A percentile compares a stretch with the other conserved stretches of the same genome.
These are phyloP conservation scores for Rubus parviflorus DNA, from an alignment of 306 rosid species.

Conservation along the genomic window DNA sequence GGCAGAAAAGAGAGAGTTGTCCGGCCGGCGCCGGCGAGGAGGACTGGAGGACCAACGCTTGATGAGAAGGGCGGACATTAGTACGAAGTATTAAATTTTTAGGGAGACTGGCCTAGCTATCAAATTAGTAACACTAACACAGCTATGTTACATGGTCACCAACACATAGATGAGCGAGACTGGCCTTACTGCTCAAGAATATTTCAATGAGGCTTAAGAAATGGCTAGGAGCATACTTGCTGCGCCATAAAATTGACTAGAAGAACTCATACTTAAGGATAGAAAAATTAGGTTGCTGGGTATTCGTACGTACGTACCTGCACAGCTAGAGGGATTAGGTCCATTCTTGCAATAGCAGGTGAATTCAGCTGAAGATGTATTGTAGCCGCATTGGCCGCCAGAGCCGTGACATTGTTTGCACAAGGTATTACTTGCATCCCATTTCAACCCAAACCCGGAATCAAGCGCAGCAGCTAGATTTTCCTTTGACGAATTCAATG, in stretches of 20 bases:
- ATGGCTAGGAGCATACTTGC: neutral
- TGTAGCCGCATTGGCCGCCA: conserved; percentile 52
- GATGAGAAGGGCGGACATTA: too few species aligned
- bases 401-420: conserved; percentile 42
- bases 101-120: too few species aligned
- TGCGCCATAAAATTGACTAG: neutral
- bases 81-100: too few species aligned
- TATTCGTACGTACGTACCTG: neutral
- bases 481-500: neutral
- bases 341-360: conserved; percentile 53
- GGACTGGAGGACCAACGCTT: too few species aligned
- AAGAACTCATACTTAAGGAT: neutral
- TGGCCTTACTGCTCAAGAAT: neutral
- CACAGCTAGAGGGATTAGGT: conserved; percentile 31
- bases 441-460: conserved; percentile 44
- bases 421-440: conserved; percentile 41
- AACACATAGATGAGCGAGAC: neutral
- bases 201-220: neutral
- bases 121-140: neutral
- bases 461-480: conserved; percentile 33
- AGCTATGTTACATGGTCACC: neutral
- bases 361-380: conserved; percentile 32
- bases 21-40: too few species aligned
- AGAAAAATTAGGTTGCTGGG: neutral
- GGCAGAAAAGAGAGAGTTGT: too few species aligned